Conservation (phyloP, 768 basidiomycete genomes). For the Punctularia strigosozonata region DNA sequence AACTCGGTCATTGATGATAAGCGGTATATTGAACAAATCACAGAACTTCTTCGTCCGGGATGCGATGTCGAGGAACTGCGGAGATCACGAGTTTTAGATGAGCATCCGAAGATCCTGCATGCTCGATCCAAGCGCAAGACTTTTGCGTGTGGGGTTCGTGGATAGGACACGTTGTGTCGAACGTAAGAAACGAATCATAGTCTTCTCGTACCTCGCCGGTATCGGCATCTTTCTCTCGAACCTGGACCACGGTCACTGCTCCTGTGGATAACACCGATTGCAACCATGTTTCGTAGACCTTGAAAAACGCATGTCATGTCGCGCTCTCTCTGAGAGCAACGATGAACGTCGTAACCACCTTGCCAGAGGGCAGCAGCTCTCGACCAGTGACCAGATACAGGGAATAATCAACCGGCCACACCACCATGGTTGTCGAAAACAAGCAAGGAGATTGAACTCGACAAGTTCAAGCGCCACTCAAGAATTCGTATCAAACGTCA, state of each 20-base stretch:
- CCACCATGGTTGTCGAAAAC: no score
- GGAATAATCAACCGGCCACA: slow-evolving; percentile 52
- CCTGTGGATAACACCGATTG: slow-evolving; percentile 39
- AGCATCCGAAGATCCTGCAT: not conserved
- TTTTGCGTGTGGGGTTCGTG: no score
- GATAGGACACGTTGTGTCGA: no score
- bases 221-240: slow-evolving; percentile 77
- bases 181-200: slow-evolving; percentile 4
- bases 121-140: no score
- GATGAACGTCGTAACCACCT: slow-evolving; percentile 29
- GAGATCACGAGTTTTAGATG: slow-evolving; percentile 1
- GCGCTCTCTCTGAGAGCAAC: slow-evolving; percentile 38
- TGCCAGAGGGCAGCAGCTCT: slow-evolving; percentile 61
- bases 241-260: slow-evolving; percentile 83
- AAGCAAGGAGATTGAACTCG: no score
- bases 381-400: slow-evolving; percentile 86
- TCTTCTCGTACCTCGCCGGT: slow-evolving; percentile 73
- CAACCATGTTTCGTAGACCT: slow-evolving; percentile 2
- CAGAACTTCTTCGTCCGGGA: slow-evolving; percentile 57
- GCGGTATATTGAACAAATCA: slow-evolving; percentile 62
- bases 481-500: no score
- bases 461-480: no score
- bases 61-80: slow-evolving; percentile 71
- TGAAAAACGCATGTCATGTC: not conserved
- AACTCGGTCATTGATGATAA: slow-evolving; percentile 81